Evolutionary conservation across 2,329 filamentous ascomycete species (phyloP), one percentile per base, ranked within the genome.

Genomic region (Cercospora sojina): DNA sequence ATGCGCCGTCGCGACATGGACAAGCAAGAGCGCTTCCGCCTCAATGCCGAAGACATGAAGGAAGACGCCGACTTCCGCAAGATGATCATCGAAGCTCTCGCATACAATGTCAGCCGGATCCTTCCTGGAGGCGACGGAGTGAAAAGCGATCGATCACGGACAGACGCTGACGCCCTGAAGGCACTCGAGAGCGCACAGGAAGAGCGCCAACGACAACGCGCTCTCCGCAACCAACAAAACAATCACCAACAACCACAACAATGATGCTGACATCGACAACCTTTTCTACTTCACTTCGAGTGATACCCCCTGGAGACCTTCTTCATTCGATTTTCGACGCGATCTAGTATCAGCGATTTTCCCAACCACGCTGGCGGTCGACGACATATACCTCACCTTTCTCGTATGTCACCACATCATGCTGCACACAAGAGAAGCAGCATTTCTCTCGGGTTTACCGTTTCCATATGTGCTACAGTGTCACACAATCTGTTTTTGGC

Each of bases 1-100:
- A 87, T 94, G 74, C 90, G 94, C 74, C 89, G 95, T 60, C 86
- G 88, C 74, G 93, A 96, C 80, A 87, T 96, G 84, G 84, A 86
- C 77, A 97, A 97, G 82, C 89, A 94, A 18, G 90, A 96, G 74
- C 89, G 91, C 66, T 93, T 93, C 79, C 85, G 87, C 49, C 83
- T 95, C 13, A 89, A 93, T 78, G 92, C 91, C 77, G 91, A 95
- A 77, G 91, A 95, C 77, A 85, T 87, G 72, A 84, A 84, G 57
- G 91, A 95, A 77, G 89, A 92, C 74, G 86, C 86, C 60, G 91
- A 95, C 77, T 85, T 95, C 31, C 86, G 91, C 66, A 85, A 86
- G 71, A 91, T 90, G 73, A 88, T 93, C 65, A 88, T 93, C 67
- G 86, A 88, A 62, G 88, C 88, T 3, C 91, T 94, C 71, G 87